Conservation (phyloP, 257 asterid genomes). For the Nicotiana paniculata region DNA sequence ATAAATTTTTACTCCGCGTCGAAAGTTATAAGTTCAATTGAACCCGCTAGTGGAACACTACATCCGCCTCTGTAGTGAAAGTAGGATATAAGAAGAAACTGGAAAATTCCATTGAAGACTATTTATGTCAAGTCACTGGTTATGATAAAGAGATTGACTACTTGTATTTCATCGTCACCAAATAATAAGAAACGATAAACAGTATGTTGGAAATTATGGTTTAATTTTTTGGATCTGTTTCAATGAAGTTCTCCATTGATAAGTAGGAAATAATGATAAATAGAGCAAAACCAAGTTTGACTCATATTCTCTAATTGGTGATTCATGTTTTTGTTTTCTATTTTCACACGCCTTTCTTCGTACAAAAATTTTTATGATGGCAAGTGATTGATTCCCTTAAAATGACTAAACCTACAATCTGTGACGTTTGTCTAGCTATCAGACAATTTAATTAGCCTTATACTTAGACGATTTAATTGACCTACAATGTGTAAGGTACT, state of each 20-base stretch:
- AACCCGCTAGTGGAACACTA: too few species aligned
- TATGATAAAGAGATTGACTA: too few species aligned
- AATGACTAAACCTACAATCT: conserved; percentile 26
- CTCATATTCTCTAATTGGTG: background rate
- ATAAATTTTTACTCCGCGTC: too few species aligned
- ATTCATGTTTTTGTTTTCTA: too few species aligned
- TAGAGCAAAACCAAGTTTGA: background rate
- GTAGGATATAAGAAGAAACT: background rate
- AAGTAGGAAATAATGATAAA: background rate
- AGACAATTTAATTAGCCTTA: background rate
- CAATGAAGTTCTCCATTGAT: background rate
- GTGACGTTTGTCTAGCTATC: conserved; percentile 42
- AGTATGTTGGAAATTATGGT: background rate
- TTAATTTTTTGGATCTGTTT: background rate
- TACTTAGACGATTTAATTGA: too few species aligned
- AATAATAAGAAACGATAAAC: too few species aligned
- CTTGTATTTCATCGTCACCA: too few species aligned
- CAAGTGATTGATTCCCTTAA: conserved; percentile 16
- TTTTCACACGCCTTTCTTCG: background rate
- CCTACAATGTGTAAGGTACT: too few species aligned
- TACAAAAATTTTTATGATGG: conserved; percentile 42
- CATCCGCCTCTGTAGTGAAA: too few species aligned
- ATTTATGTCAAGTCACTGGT: too few species aligned
- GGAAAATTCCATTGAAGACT: too few species aligned
- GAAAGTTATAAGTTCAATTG: too few species aligned